Base-by-base conservation (phyloP, 371 early-diverging fungal genomes). In the Mucor mucedo region DNA sequence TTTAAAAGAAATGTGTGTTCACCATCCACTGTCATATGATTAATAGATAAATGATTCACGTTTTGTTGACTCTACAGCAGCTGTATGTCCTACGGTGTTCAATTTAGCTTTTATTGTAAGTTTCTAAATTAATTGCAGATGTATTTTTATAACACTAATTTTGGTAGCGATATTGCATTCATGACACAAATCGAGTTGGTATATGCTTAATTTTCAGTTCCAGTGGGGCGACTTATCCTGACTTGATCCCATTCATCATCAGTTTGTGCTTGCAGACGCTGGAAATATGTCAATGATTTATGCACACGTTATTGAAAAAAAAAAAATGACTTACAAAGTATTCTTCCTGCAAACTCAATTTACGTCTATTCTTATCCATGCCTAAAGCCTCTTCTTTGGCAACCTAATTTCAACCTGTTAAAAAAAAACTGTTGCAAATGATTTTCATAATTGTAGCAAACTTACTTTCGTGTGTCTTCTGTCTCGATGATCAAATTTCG, bases 291-390 rank as follows among this genome's bases (percentile, higher is more conserved):
- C 35, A 35, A 35, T 8, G 8, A 35, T 35, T 35, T 35, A 35
- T 35, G 35, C 35, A 11, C 60, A 47, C 28, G 28, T 28, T 29
- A n/a, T 33, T 41, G 28, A 14, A 30, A 21, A 21, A 38, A 33
- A 28, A 3, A 28, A 5, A 29, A 38, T 4, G 9, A 32, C 63
- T 72, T 78, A 83, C 84, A 69, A 79, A 87, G 66, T 88, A 89
- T 65, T 87, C 90, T 68, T 89, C 87, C 66, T 87, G 88, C 57
- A 87, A 57, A 70, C 84, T 83, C 49, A 88, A 60, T 58, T 75
- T 78, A 49, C 85, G 78, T 75, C 80, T 54, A 48, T 84, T 80
- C 57, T 77, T 73, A 38, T 83, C 82, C 68, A 89, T 74, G n/a
- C 85, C 82, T 52, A 89, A 72, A 35, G 82, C 78, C 57, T 89